These are phyloP conservation scores for Thalia dealbata DNA, from an alignment of 176 grass and related monocot genomes.

Conservation along the genomic window DNA sequence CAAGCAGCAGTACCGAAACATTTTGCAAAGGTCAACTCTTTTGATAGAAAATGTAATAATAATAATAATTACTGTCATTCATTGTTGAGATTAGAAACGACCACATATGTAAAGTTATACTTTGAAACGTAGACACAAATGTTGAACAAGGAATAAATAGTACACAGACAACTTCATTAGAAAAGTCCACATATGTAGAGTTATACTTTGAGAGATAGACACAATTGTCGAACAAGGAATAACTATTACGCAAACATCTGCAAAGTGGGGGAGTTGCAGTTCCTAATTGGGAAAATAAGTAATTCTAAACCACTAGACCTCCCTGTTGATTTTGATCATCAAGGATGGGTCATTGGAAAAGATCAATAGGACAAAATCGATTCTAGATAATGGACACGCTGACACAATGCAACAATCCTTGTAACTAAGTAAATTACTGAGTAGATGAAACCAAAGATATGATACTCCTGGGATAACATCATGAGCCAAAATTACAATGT, in stretches of 20 bases:
- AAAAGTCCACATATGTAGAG: too few relatives aligned
- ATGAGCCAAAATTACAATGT: background rate
- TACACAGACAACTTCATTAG: background rate
- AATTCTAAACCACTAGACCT: background rate
- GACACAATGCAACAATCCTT: background rate
- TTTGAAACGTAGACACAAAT: too few relatives aligned
- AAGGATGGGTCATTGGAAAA: background rate
- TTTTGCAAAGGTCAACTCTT: too few relatives aligned
- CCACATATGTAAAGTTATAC: too few relatives aligned
- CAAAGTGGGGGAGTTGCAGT: background rate
- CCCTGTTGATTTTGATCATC: background rate
- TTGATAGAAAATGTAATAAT: too few relatives aligned
- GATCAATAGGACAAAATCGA: background rate
- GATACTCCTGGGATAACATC: background rate
- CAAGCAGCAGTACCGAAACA: too few relatives aligned
- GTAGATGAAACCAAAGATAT: background rate
- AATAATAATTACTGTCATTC: too few relatives aligned
- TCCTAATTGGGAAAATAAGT: background rate
- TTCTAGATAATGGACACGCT: background rate
- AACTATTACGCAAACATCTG: background rate
- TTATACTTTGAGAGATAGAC: too few relatives aligned
- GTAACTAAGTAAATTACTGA: background rate
- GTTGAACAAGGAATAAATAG: too few relatives aligned
- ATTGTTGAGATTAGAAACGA: too few relatives aligned
- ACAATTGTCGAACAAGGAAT: too few relatives aligned